Conservation (phyloP, 768 basidiomycete genomes). For the Paxillus involutus region DNA sequence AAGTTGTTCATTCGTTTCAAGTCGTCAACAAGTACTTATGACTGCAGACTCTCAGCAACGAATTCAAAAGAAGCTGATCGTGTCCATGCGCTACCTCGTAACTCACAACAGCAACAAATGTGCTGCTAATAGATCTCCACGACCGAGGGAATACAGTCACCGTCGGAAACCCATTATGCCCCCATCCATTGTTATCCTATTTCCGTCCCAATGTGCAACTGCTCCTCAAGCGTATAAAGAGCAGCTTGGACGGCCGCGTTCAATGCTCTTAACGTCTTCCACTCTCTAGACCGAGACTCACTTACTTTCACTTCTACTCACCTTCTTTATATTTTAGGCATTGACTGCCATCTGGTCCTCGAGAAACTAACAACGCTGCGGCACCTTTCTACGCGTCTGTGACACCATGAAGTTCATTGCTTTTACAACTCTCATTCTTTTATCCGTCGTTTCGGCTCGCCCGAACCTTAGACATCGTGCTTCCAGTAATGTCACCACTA, state of each 20-base stretch:
- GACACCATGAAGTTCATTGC: conserved; percentile 39
- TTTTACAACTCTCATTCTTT: conserved; percentile 33
- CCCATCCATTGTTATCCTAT: conserved; percentile 15
- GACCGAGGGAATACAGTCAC: too few species aligned
- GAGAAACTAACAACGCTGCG: conserved; percentile 1
- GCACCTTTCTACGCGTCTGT: conserved; percentile 4
- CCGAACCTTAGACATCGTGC: conserved; percentile 35
- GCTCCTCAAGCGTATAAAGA: conserved; percentile 17
- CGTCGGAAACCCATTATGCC: conserved; percentile 4
- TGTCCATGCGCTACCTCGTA: not conserved
- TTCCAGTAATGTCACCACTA: conserved; percentile 15
- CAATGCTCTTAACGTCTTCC: not conserved
- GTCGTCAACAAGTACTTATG: not conserved
- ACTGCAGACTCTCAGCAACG: too few species aligned
- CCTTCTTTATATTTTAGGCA: conserved; percentile 17
- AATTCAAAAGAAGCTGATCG: not conserved
- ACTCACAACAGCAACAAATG: not conserved
- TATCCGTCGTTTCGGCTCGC: conserved; percentile 32
- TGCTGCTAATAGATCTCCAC: too few species aligned
- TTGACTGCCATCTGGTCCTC: conserved; percentile 21
- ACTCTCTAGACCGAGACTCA: conserved; percentile 27
- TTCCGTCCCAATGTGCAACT: not conserved
- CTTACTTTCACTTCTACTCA: conserved; percentile 15
- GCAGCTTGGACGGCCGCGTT: not conserved
- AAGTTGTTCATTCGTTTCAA: not conserved